These are phyloP conservation scores for Starmera quercuum DNA, from an alignment of 805 yeast species.

Conservation along the genomic window DNA sequence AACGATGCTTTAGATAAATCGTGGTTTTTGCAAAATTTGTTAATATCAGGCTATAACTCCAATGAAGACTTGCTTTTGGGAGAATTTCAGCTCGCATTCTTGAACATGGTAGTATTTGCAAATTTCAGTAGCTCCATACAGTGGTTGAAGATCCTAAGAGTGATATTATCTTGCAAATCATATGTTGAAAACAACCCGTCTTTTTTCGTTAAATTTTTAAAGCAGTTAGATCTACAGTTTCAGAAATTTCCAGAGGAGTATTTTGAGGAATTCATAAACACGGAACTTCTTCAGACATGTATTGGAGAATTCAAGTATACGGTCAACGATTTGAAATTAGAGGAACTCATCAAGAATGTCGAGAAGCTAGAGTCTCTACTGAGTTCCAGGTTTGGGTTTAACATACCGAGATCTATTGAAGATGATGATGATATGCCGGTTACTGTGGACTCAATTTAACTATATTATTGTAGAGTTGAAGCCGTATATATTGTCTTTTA, in stretches of 20 bases:
- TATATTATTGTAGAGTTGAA: not conserved
- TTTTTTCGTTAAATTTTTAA: slow-evolving; percentile 26
- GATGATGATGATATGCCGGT: slow-evolving; percentile 20
- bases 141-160: slow-evolving; percentile 47
- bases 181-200: slow-evolving; percentile 16
- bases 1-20: slow-evolving; percentile 50
- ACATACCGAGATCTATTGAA: slow-evolving; percentile 9
- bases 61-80: slow-evolving; percentile 30
- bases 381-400: slow-evolving; percentile 9
- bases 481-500: slow-evolving; percentile 17
- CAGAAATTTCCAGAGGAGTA: slow-evolving; percentile 35
- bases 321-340: slow-evolving; percentile 15
- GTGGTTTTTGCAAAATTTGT: slow-evolving; percentile 41
- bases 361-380: slow-evolving; percentile 10
- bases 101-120: slow-evolving; percentile 44
- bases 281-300: slow-evolving; percentile 10
- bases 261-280: slow-evolving; percentile 23
- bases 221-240: slow-evolving; percentile 28
- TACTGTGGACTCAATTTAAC: slow-evolving; percentile 9
- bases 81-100: slow-evolving; percentile 47
- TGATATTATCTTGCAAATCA: slow-evolving; percentile 30
- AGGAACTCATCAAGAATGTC: slow-evolving; percentile 8
- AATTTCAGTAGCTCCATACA: slow-evolving; percentile 58
- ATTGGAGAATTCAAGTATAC: slow-evolving; percentile 18
- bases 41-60: slow-evolving; percentile 20